Conservation (phyloP, 306 rosid genomes). For the Fagus sylvatica region DNA sequence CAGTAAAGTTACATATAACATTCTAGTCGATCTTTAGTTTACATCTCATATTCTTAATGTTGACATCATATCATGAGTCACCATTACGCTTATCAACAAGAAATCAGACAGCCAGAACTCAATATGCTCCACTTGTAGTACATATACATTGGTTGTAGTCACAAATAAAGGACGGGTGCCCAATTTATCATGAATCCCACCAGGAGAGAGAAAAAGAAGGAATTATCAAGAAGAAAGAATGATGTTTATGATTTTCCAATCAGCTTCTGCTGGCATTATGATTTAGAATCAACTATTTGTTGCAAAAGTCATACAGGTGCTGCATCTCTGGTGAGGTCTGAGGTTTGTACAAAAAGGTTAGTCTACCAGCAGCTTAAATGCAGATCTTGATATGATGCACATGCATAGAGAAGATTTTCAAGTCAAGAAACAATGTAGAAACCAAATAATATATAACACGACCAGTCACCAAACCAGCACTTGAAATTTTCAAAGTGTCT, state of each 20-base stretch:
- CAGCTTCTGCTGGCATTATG: background rate
- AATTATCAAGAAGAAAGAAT: background rate
- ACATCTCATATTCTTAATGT: background rate
- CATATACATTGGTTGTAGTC: background rate
- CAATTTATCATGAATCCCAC: background rate
- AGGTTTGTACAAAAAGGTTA: background rate
- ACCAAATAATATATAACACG: background rate
- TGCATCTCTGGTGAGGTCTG: background rate
- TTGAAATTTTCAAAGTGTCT: background rate
- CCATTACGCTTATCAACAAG: background rate
- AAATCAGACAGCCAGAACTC: background rate
- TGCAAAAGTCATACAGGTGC: background rate
- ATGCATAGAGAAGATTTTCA: background rate
- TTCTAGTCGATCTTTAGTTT: background rate
- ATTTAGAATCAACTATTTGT: background rate
- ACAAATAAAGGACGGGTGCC: background rate
- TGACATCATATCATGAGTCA: background rate
- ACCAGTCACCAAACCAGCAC: background rate
- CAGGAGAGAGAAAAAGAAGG: background rate
- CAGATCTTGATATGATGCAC: background rate
- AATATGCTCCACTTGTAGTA: background rate
- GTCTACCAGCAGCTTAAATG: background rate
- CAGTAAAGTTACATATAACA: background rate
- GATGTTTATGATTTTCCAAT: background rate
- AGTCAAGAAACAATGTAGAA: background rate